Evolutionary conservation across 1,139 yeast species (phyloP), one percentile per base, ranked within the genome.

Genomic region (Pneumocystis oryctolagi): DNA sequence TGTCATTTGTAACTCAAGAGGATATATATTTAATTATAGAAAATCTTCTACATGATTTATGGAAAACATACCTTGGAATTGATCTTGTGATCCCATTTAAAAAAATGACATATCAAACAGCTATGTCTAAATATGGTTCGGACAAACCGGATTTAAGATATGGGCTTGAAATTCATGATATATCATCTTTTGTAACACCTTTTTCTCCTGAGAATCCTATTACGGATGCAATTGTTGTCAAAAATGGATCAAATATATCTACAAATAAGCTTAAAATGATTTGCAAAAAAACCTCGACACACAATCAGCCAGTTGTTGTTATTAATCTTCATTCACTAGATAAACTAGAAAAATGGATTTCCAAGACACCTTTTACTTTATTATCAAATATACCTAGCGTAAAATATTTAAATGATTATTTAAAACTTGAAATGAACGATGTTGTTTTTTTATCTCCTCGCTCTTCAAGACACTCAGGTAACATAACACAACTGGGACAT

Each of bases 401-500:
- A n/a, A 37, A 28, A 20, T 12, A 57, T 20, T 16, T 31, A 31
- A 30, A 55, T 31, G 14, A 20, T 25, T 20, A 35, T 58, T 12
- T 57, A 40, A 61, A 62, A 40, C 39, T 88, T 37, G 68, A 78
- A 62, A 75, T 79, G 1, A 96, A 96, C 58, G 96, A 89, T 72
- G 75, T 88, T 2, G 71, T 92, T 53, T 92, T 92, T 2, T 80
- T 87, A 18, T 79, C 89, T 14, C 87, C 85, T 31, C 78, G 98
- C 64, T 82, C 88, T 0, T 71, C 73, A 5, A 69, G 82, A 35
- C 75, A 87, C 0, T 90, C 88, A 71, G 98, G 94, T 70, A 92
- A 89, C 70, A 97, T 98, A 28, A 92, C 98, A 0, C 97, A 98
- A 0, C 75, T 92, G 62, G 99, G 99, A 0, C 79, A 85, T 66